Evolutionary conservation across 2,329 filamentous ascomycete species (phyloP).

Genomic region (Cytospora leucostoma): DNA sequence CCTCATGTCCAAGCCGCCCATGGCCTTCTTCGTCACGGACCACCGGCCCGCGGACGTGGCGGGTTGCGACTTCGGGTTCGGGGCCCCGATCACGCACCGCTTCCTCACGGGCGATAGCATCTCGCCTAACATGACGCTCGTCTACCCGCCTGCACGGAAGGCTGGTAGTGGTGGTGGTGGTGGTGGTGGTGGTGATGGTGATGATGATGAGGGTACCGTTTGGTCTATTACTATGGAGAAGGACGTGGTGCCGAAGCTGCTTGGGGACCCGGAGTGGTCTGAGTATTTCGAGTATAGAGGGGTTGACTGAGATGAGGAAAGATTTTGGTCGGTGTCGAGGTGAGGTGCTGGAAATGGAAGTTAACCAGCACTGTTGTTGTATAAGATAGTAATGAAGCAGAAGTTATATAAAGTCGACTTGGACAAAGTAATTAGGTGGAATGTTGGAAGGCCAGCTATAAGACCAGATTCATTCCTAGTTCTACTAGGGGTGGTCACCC

Average conservation of each 20-base stretch:
- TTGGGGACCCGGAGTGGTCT: slow-evolving; percentile 38
- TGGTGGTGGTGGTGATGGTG: slow-evolving; percentile 35
- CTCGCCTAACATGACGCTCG: slow-evolving; percentile 31
- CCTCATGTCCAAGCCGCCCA: slow-evolving; percentile 7
- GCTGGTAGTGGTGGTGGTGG: slow-evolving; percentile 30
- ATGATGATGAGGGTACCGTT: slow-evolving; percentile 38
- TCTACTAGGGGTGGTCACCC: no score
- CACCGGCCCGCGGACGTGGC: slow-evolving; percentile 36
- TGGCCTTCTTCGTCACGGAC: slow-evolving; percentile 30
- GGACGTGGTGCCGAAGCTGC: slow-evolving; percentile 33
- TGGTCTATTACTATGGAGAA: slow-evolving; percentile 39
- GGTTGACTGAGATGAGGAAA: slow-evolving; percentile 29
- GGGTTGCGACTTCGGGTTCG: slow-evolving; percentile 39
- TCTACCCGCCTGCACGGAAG: slow-evolving; percentile 35
- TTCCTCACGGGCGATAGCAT: slow-evolving; percentile 34
- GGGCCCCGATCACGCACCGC: slow-evolving; percentile 35
- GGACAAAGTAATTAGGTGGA: no score
- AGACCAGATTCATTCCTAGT: no score
- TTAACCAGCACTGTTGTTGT: background rate
- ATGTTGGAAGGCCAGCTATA: no score
- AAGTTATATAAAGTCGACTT: no score
- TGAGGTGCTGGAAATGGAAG: background rate
- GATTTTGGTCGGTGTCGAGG: background rate
- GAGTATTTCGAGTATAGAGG: slow-evolving; percentile 42
- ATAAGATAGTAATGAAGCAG: no score